Evolutionary conservation across 73 alveolate species (phyloP), one percentile per base, ranked within the genome.

Genomic region (Blepharisma japonicum): DNA sequence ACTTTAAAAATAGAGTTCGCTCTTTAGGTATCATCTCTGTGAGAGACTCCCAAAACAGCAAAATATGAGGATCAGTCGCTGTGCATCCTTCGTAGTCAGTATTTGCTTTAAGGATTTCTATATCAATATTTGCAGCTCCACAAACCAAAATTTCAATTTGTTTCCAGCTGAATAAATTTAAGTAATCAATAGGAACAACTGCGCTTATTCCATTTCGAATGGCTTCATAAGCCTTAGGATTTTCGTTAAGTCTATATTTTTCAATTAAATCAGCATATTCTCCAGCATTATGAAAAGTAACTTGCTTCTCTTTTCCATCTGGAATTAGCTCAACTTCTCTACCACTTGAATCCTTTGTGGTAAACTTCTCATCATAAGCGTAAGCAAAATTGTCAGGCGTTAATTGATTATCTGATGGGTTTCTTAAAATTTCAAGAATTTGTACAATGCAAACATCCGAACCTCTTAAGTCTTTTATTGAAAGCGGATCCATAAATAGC

Each of bases 91-190:
- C 79, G 82, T 92, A 92, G 55, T 70, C 78, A 47, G 98, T 92
- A 81, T 91, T 92, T 74, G 87, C 94, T 83, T 90, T 89, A 45
- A 94, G 82, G 68, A 82, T 86, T 61, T 89, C 96, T 18, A 90
- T 77, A 45, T 92, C 93, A 45, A 94, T 80, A 7, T 81, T 84
- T 45, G 89, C 91, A 39, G 87, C 90, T 38, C 99, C 99, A 45
- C 97, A 92, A 23, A 94, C 98, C 67, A 89, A 83, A 80, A 82
- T 82, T 81, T 94, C 98, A 53, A 94, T 68, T 77, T 94, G 97
- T 56, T 74, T 85, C 98, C 99, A 92, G 21, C 90, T 79, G 51
- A 90, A 77, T 45, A 86, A 71, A 79, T 90, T 84, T 76, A 89
- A 55, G 79, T 88, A 76, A 27, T 86, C 90, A 0, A 82, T 39